A percentile compares a stretch with the other conserved stretches of the same genome.
Evolutionary conservation across 108 stramenopile species (phyloP).

Genomic region (Phaeodactylum tricornutum): DNA sequence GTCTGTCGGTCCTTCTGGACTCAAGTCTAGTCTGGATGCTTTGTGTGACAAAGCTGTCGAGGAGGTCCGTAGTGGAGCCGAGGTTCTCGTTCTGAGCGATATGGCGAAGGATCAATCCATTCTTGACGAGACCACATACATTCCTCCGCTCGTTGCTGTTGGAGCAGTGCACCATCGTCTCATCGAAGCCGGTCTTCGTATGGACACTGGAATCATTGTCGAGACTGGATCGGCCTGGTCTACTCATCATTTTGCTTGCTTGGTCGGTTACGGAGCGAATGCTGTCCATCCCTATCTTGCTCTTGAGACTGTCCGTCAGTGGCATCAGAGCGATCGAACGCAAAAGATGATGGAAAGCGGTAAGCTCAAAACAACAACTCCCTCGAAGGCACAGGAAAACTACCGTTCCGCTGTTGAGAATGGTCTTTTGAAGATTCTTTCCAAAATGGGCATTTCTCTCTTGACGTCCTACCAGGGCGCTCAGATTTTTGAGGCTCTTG

Average conservation of each 20-base stretch:
- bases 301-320: constrained; percentile 89
- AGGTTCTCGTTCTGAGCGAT: constrained; percentile 89
- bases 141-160: constrained; percentile 88
- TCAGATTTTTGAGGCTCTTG: constrained; percentile 95
- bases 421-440: constrained; percentile 90
- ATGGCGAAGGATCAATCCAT: constrained; percentile 45
- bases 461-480: constrained; percentile 91
- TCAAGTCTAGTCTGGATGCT: constrained; percentile 71
- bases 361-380: constrained; percentile 50
- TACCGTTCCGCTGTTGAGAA: constrained; percentile 85
- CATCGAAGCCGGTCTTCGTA: constrained; percentile 84
- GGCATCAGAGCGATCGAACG: constrained; percentile 64
- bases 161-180: constrained; percentile 96
- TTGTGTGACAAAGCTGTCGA: constrained; percentile 81
- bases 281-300: constrained; percentile 94
- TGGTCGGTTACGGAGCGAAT: constrained; percentile 93
- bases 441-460: constrained; percentile 93
- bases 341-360: constrained; percentile 80
- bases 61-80: constrained; percentile 70
- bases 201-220: constrained; percentile 85
- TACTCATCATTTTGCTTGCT: constrained; percentile 88
- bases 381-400: constrained; percentile 84
- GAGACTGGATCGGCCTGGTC: constrained; percentile 93
- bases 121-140: constrained; percentile 63
- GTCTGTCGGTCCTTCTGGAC: constrained; percentile 70